These are phyloP conservation scores for Saturnispora serradocipensis DNA, from an alignment of 805 yeast genomes.

Conservation along the genomic window DNA sequence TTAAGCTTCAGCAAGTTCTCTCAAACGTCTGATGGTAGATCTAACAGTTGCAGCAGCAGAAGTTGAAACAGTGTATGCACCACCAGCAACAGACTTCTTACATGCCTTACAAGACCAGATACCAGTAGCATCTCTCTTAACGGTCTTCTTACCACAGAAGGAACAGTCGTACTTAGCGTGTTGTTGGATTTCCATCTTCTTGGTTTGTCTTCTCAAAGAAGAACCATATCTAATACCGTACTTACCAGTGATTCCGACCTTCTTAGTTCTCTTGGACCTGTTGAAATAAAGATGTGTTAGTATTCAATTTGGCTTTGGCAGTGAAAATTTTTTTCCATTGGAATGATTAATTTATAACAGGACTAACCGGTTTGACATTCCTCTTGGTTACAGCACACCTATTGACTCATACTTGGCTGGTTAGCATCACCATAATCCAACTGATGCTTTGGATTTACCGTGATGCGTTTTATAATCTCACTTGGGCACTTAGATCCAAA, in stretches of 20 bases:
- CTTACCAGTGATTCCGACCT: constrained; percentile 99
- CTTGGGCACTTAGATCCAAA: too few species aligned
- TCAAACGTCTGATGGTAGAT: constrained; percentile 99
- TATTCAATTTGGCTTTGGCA: background rate
- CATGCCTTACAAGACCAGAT: constrained; percentile 97
- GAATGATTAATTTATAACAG: background rate
- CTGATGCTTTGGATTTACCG: too few species aligned
- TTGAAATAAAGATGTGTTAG: constrained; percentile 5
- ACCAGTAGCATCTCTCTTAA: constrained; percentile 96
- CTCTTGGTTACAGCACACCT: too few species aligned
- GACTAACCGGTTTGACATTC: background rate
- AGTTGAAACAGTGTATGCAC: constrained; percentile 99
- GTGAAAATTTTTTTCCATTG: background rate
- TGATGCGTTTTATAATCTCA: too few species aligned
- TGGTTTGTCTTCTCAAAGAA: constrained; percentile 98
- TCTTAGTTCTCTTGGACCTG: constrained; percentile 99
- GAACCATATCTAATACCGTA: constrained; percentile 99
- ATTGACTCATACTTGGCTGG: too few species aligned
- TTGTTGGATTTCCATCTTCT: constrained; percentile 98
- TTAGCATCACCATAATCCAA: too few species aligned
- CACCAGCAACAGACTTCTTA: constrained; percentile 97
- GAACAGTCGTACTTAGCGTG: constrained; percentile 98
- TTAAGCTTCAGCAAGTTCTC: constrained; percentile 99
- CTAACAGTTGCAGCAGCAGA: constrained; percentile 99
- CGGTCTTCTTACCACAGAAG: constrained; percentile 99